A percentile compares a stretch with the other conserved stretches of the same genome.
phyloP scores from a whole-genome alignment of 192 early-diverging fungal genomes.

The Coemansia sp. region DNA sequence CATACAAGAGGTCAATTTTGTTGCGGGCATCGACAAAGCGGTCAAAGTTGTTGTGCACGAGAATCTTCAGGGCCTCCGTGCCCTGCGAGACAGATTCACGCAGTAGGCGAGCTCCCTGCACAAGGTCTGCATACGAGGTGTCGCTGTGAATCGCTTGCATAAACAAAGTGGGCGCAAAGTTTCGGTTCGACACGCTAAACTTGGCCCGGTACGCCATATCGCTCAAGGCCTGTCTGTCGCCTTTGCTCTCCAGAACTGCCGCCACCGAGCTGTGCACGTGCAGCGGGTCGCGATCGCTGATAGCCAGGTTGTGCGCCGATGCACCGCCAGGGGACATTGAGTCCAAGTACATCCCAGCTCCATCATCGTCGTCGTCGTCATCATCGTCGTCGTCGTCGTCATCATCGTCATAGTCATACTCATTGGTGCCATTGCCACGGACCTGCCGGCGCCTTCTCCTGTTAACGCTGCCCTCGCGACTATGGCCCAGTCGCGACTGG shows the following conservation, averaged over 20 bases:
- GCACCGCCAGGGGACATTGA: conserved; percentile 12
- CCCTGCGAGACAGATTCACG: conserved; percentile 73
- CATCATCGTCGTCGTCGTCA: conserved; percentile 20
- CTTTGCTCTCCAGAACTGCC: conserved; percentile 39
- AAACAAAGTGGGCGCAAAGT: conserved; percentile 71
- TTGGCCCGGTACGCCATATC: conserved; percentile 51
- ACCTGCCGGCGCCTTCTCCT: conserved; percentile 12
- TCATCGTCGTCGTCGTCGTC: conserved; percentile 13
- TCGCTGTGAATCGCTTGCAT: conserved; percentile 78
- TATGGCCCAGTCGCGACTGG: conserved; percentile 14
- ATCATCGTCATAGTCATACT: conserved; percentile 14
- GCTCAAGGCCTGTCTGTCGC: conserved; percentile 24
- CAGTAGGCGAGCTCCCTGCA: conserved; percentile 69
- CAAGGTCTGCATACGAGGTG: conserved; percentile 83
- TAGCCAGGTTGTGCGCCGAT: conserved; percentile 17
- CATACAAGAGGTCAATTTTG: conserved; percentile 91
- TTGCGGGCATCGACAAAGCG: conserved; percentile 93
- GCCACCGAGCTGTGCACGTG: conserved; percentile 43
- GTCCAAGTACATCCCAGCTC: conserved; percentile 9
- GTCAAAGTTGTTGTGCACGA: conserved; percentile 96
- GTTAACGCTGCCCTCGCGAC: conserved; percentile 8
- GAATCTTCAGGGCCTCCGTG: conserved; percentile 78
- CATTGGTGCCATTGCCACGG: conserved; percentile 2
- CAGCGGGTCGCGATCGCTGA: conserved; percentile 53
- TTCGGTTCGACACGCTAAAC: conserved; percentile 53